These are phyloP conservation scores for Trypanosoma avium DNA, from an alignment of 208 protist species.

Conservation along the genomic window DNA sequence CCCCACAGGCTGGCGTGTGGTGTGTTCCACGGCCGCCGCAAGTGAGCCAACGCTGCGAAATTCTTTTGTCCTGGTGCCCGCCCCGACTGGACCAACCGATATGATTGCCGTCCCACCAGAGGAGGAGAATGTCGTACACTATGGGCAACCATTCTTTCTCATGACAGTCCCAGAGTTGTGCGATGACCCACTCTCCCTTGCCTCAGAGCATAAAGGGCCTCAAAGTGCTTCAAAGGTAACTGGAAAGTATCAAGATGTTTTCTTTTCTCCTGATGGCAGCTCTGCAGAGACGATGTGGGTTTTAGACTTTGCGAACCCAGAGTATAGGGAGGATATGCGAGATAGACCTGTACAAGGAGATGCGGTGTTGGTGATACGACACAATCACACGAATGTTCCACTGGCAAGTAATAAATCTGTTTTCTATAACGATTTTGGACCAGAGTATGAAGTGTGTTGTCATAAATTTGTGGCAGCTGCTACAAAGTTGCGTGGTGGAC, in stretches of 20 bases:
- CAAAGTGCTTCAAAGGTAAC: slow-evolving; percentile 65
- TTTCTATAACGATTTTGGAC: slow-evolving; percentile 87
- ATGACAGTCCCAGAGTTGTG: slow-evolving; percentile 74
- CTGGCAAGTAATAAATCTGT: slow-evolving; percentile 59
- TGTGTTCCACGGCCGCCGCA: slow-evolving; percentile 49
- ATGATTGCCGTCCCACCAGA: slow-evolving; percentile 65
- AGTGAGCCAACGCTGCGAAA: slow-evolving; percentile 66
- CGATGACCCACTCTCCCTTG: slow-evolving; percentile 70
- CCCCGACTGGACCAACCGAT: slow-evolving; percentile 66
- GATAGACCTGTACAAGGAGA: slow-evolving; percentile 75
- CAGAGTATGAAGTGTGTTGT: slow-evolving; percentile 79
- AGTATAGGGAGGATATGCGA: slow-evolving; percentile 85
- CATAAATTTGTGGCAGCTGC: slow-evolving; percentile 40
- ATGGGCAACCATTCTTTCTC: slow-evolving; percentile 87
- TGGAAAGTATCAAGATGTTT: slow-evolving; percentile 75
- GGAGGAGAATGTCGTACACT: slow-evolving; percentile 87
- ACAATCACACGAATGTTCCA: slow-evolving; percentile 76
- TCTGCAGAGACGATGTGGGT: slow-evolving; percentile 73
- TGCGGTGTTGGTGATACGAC: slow-evolving; percentile 67
- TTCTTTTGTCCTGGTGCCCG: slow-evolving; percentile 68
- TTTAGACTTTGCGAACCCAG: slow-evolving; percentile 65
- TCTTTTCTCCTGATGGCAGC: slow-evolving; percentile 79
- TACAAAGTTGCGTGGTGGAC: slow-evolving; percentile 44
- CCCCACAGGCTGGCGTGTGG: slow-evolving; percentile 68
- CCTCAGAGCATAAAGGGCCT: slow-evolving; percentile 66